Evolutionary conservation across 1,139 yeast species (phyloP).

Genomic region (Suhomyces choctaworum): DNA sequence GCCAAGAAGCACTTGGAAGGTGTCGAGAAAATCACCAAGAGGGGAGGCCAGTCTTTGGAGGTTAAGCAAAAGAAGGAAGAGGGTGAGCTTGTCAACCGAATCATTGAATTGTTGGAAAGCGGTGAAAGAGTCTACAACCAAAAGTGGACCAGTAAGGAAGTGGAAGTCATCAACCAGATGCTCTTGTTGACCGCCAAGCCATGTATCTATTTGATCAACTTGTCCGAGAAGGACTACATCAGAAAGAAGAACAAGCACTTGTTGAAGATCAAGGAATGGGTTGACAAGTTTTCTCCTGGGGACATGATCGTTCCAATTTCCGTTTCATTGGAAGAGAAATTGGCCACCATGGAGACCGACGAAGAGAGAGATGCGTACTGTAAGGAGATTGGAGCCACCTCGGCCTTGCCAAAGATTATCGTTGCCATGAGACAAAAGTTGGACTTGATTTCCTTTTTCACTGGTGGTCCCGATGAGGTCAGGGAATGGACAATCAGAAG

Average conservation of each 20-base stretch:
- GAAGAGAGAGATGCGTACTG: conserved; percentile 92
- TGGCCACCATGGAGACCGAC: conserved; percentile 83
- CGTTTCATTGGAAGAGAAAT: conserved; percentile 89
- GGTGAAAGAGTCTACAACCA: conserved; percentile 94
- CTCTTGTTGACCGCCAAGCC: conserved; percentile 92
- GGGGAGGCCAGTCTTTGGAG: conserved; percentile 96
- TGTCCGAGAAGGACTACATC: conserved; percentile 90
- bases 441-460: conserved; percentile 80
- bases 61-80: conserved; percentile 94
- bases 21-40: conserved; percentile 79
- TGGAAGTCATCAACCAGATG: conserved; percentile 85
- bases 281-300: conserved; percentile 90
- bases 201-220: conserved; percentile 88
- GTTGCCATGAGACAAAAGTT: conserved; percentile 80
- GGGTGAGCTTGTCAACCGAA: conserved; percentile 73
- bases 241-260: conserved; percentile 98
- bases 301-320: conserved; percentile 93
- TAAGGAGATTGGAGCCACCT: conserved; percentile 78
- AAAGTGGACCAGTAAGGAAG: conserved; percentile 86
- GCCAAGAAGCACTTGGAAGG: conserved; percentile 88
- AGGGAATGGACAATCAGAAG: conserved; percentile 89
- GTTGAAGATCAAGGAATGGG: conserved; percentile 93
- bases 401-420: conserved; percentile 88
- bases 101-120: conserved; percentile 71
- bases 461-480: conserved; percentile 83